Conservation (phyloP, 1,139 yeast genomes). For the Kodamaea fungicola region DNA sequence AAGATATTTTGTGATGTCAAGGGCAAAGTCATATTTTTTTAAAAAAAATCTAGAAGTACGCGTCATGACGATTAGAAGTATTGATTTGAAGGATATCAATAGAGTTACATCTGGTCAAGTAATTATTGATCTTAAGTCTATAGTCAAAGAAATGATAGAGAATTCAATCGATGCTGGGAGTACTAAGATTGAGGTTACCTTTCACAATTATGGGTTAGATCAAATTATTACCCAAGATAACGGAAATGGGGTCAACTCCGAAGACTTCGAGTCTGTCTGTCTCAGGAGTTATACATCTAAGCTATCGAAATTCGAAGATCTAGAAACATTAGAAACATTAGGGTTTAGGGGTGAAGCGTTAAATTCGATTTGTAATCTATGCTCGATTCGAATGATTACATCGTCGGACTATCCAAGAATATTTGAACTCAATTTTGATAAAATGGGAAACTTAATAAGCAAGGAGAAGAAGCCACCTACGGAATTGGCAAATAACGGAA, state of each 20-base stretch:
- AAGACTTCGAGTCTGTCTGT: constrained; percentile 63
- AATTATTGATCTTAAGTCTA: constrained; percentile 70
- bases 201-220: constrained; percentile 74
- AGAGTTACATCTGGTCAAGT: constrained; percentile 91
- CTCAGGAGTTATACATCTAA: constrained; percentile 81
- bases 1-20: constrained; percentile 30
- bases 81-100: constrained; percentile 53
- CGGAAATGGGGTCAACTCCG: constrained; percentile 65
- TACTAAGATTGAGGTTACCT: constrained; percentile 59
- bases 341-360: constrained; percentile 90
- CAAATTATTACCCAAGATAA: constrained; percentile 70
- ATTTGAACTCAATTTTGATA: constrained; percentile 48
- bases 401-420: constrained; percentile 61
- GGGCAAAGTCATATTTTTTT: constrained; percentile 2
- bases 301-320: constrained; percentile 53
- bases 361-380: constrained; percentile 64
- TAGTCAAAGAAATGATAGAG: constrained; percentile 82
- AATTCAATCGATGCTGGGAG: constrained; percentile 81
- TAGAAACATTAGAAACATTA: constrained; percentile 50
- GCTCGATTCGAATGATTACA: constrained; percentile 54
- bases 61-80: constrained; percentile 28
- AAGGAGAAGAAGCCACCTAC: constrained; percentile 45
- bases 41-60: not conserved
- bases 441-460: constrained; percentile 45
- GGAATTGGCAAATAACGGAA: constrained; percentile 44